Evolutionary conservation across 768 basidiomycete species (phyloP).

Genomic region (Suillus subalutaceus): DNA sequence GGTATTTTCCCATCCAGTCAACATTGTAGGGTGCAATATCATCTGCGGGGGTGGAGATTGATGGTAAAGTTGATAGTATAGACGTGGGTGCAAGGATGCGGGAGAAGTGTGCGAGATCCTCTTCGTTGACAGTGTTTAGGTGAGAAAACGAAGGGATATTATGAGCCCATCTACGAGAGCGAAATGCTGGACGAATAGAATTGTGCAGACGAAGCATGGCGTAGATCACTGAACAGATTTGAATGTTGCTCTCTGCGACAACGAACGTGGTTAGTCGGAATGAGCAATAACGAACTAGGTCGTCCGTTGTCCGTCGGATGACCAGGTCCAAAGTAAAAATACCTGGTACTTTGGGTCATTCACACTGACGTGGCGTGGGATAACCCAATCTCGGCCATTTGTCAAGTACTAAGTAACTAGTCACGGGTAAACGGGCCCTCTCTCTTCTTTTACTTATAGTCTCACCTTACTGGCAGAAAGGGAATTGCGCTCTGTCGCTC

Average conservation of each 20-base stretch:
- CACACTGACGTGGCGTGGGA: constrained; percentile 15
- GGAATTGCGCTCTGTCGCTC: background rate
- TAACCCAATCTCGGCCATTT: constrained; percentile 6
- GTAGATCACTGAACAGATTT: background rate
- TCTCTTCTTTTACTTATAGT: constrained; percentile 14
- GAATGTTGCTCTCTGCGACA: background rate
- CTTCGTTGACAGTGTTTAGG: constrained; percentile 52
- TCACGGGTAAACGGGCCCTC: constrained; percentile 11
- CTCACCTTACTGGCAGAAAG: constrained; percentile 2
- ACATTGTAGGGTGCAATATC: constrained; percentile 82
- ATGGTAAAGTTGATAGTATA: constrained; percentile 68
- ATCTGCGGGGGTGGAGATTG: constrained; percentile 46
- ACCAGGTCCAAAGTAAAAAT: constrained; percentile 2
- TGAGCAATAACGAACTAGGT: background rate
- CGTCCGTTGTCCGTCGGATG: background rate
- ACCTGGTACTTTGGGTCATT: background rate
- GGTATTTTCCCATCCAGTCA: constrained; percentile 97
- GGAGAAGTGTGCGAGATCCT: constrained; percentile 71
- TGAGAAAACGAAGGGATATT: constrained; percentile 26
- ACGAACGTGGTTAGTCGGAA: background rate
- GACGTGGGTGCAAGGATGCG: constrained; percentile 62
- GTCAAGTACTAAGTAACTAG: constrained; percentile 8
- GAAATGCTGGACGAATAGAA: constrained; percentile 6
- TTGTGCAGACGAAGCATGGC: constrained; percentile 17
- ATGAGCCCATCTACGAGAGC: constrained; percentile 22